These are phyloP conservation scores for Straminergon stramineum DNA, from an alignment of 225 moss, liverwort and hornwort genomes.

Conservation along the genomic window DNA sequence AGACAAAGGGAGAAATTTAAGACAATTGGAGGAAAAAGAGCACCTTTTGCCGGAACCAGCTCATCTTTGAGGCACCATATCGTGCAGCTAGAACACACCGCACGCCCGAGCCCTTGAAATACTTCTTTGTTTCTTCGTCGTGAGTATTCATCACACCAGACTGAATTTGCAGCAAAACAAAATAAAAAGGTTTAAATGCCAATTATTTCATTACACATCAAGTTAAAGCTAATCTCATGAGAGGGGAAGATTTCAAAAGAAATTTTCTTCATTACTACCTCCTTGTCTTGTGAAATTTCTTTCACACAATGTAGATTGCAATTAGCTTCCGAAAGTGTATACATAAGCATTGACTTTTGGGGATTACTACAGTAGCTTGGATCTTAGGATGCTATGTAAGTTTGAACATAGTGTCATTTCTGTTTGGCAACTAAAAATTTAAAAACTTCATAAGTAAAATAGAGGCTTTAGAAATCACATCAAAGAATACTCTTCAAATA, in stretches of 20 bases:
- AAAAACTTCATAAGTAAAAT: not conserved
- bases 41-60: constrained; percentile 47
- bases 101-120: constrained; percentile 33
- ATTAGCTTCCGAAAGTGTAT: not conserved
- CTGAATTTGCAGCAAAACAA: not conserved
- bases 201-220: not conserved
- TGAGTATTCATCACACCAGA: constrained; percentile 45
- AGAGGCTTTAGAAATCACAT: not conserved
- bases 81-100: constrained; percentile 43
- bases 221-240: not conserved
- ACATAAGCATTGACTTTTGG: not conserved
- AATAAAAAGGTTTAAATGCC: not conserved
- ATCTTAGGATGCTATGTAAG: not conserved
- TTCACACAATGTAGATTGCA: not conserved
- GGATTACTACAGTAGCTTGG: not conserved
- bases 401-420: not conserved
- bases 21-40: not conserved
- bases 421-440: not conserved
- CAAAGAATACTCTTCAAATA: not conserved
- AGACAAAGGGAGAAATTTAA: not conserved
- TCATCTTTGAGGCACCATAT: constrained; percentile 43
- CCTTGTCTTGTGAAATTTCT: not conserved
- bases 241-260: not conserved
- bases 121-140: constrained; percentile 48
- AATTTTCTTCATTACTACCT: not conserved